phyloP scores from a whole-genome alignment of 306 rosid genomes.

The Hippophae tibetana region DNA sequence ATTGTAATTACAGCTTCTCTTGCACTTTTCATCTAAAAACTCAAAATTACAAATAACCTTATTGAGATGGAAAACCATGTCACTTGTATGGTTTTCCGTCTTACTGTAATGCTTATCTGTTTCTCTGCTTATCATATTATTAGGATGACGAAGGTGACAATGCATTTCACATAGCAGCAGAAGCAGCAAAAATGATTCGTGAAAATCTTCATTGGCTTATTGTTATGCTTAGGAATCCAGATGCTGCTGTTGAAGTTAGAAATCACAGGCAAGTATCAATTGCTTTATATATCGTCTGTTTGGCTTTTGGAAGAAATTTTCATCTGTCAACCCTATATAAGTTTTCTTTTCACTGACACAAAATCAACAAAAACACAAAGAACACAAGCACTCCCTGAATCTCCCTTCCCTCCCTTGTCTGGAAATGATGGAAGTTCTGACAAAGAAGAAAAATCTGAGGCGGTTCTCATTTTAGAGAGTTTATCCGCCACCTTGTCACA shows the following conservation, averaged over 20 bases:
- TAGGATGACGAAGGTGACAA: constrained; percentile 97
- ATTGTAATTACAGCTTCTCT: no score
- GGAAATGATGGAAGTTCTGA: no score
- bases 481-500: no score
- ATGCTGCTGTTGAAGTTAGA: constrained; percentile 85
- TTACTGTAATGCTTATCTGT: constrained; percentile 8
- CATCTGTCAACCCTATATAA: constrained; percentile 2
- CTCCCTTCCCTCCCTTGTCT: no score
- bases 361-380: no score
- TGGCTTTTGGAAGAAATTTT: constrained; percentile 4
- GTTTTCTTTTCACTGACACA: constrained; percentile 3
- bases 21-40: no score
- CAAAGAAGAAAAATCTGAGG: no score
- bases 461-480: no score
- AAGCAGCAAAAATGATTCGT: constrained; percentile 89
- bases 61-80: no score
- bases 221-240: constrained; percentile 67
- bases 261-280: constrained; percentile 69
- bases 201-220: constrained; percentile 96
- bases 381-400: no score
- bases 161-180: constrained; percentile 95
- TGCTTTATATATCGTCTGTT: constrained; percentile 10
- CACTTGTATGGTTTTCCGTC: neutral
- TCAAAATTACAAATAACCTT: no score
- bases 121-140: constrained; percentile 25